Percentiles rank a stretch among this genome's conserved stretches.
These are phyloP conservation scores for Coemansia sp. DNA, from an alignment of 192 early-diverging fungal genomes.

Conservation along the genomic window DNA sequence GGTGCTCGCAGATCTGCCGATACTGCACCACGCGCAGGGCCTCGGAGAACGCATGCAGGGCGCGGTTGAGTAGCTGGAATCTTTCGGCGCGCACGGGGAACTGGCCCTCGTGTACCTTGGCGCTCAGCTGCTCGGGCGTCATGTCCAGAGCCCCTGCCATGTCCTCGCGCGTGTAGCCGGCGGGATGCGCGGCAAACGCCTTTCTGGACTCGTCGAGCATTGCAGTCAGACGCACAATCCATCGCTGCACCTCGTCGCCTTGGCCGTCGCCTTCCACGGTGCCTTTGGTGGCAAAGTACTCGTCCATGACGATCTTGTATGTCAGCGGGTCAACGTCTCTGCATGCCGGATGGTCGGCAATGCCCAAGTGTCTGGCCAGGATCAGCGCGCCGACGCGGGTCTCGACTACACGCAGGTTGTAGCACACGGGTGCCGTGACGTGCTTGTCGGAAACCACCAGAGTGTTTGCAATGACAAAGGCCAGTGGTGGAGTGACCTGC, in stretches of 20 bases:
- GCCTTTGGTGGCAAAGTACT: constrained; percentile 19
- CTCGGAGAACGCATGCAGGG: constrained; percentile 81
- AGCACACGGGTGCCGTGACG: constrained; percentile 80
- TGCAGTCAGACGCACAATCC: constrained; percentile 26
- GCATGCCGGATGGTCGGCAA: constrained; percentile 37
- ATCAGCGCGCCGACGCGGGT: constrained; percentile 74
- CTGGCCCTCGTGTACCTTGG: constrained; percentile 46
- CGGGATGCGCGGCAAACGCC: constrained; percentile 16
- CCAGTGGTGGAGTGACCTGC: constrained; percentile 44
- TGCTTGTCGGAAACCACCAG: constrained; percentile 82
- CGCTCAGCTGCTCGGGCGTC: constrained; percentile 42
- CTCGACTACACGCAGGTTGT: constrained; percentile 93
- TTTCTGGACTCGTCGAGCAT: constrained; percentile 18
- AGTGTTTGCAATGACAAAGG: constrained; percentile 90
- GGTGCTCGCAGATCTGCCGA: constrained; percentile 50
- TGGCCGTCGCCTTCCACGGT: neutral
- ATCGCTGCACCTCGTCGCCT: constrained; percentile 11
- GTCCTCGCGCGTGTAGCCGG: constrained; percentile 36
- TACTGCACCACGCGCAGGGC: constrained; percentile 61
- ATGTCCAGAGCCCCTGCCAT: constrained; percentile 36
- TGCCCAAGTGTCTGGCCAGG: constrained; percentile 54
- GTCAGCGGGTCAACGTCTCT: constrained; percentile 60
- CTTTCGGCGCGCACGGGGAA: constrained; percentile 59
- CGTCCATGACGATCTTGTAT: constrained; percentile 45
- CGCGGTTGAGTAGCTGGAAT: constrained; percentile 75